A percentile compares a stretch with the other conserved stretches of the same genome.
Conservation (phyloP, 306 rosid species). For the Lathyrus tuberosus region DNA sequence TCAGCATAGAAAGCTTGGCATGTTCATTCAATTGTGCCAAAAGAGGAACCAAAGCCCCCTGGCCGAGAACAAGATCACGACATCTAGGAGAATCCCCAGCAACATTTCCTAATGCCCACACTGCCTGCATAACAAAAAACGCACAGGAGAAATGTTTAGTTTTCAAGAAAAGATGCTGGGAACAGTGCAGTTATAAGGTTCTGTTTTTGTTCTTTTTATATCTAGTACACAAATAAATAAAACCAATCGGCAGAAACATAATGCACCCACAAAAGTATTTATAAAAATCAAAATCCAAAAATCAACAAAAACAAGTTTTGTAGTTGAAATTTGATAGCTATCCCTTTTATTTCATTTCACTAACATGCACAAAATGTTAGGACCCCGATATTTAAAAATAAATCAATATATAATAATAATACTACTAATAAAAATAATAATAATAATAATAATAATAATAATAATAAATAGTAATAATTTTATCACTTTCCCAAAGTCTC, state of each 20-base stretch:
- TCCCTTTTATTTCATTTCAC: slow-evolving; percentile 17
- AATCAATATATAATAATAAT: no score
- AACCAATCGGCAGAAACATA: slow-evolving; percentile 17
- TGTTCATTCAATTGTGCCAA: slow-evolving; percentile 83
- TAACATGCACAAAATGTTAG: background rate
- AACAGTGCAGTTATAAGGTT: slow-evolving; percentile 3
- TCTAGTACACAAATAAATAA: background rate
- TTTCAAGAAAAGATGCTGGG: background rate
- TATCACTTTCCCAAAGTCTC: background rate
- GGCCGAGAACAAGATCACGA: slow-evolving; percentile 88
- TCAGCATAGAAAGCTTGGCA: slow-evolving; percentile 94
- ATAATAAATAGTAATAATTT: background rate
- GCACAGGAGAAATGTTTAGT: slow-evolving; percentile 10
- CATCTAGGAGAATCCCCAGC: slow-evolving; percentile 97
- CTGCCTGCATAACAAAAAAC: slow-evolving; percentile 60
- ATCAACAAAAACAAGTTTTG: background rate
- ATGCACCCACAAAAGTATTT: background rate
- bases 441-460: background rate
- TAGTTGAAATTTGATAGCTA: background rate
- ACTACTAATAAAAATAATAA: background rate
- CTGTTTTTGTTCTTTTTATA: background rate
- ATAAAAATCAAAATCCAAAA: slow-evolving; percentile 25
- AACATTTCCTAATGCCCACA: slow-evolving; percentile 95
- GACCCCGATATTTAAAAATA: background rate
- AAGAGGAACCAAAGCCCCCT: slow-evolving; percentile 85